Evolutionary conservation across 768 basidiomycete genomes (phyloP), one percentile per base, ranked within the genome.

Genomic region (Russula lepida): DNA sequence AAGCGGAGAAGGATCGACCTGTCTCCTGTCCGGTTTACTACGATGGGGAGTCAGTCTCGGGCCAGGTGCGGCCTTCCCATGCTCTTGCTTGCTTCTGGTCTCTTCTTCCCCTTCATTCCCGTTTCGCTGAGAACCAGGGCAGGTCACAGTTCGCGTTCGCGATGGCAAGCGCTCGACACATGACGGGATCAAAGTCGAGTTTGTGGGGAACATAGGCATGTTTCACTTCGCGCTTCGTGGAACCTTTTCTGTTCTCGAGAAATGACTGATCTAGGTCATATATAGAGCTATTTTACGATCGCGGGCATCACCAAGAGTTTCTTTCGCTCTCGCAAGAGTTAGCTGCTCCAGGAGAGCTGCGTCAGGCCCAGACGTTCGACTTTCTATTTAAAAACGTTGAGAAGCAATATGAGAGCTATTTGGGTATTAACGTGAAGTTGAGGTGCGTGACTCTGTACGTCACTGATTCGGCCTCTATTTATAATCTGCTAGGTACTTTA

Each of bases 331-430:
- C 93, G 0, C 93, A 98, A 74, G 95, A 98, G 69, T 79, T 98
- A 27, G 93, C 95, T 2, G 86, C 92, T 0, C 93, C 93, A n/a
- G 94, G 93, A 35, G 97, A 99, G 70, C 86, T 99, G 86, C 84
- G 97, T 47, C 88, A 92, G 69, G 94, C 94, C 0, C 95, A 98
- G 74, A 92, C 93, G 9, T 97, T 86, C 67, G 95, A 98, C 56
- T 98, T 99, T 74, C 82, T 85, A 69, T 98, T 99, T 82, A 98
- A 98, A 80, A 99, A 95, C 69, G 90, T 99, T 43, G 97, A 99
- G 84, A 98, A 99, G 78, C 94, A 98, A 72, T 98, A 90, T 66
- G 95, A 98, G 78, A 92, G 89, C 67, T 98, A 98, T 72, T 87
- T 92, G 68, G 97, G 97, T 6, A 98, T 98, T 71, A 99, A 98